Evolutionary conservation across 179 eudicot species (phyloP), one percentile per base, ranked within the genome.

Genomic region (Patellifolia procumbens): DNA sequence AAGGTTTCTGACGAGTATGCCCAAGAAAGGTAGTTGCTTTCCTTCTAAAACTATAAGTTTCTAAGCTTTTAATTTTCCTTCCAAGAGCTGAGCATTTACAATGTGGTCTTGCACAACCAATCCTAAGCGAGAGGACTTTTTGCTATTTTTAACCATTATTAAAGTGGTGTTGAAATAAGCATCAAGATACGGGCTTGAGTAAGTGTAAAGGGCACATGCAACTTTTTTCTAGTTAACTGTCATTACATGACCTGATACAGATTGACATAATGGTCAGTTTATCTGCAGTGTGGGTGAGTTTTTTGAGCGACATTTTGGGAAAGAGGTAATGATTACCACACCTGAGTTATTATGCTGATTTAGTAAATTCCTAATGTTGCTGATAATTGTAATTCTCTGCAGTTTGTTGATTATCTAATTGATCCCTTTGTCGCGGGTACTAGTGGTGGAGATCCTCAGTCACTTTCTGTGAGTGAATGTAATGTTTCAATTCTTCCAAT

Each of bases 341-440:
- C 28, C 32, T 45, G 68, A n/a, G 53, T 71, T 45, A 35, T 70
- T 68, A 61, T 20, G 32, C 39, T 49, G 49, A 26, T 45, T 43
- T 28, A 39, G 20, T 31, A 48, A 15, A 49, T 65, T 28, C 74
- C 13, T 43, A 68, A 74, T 37, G 70, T 63, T 70, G 67, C 62
- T 62, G 15, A 70, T 65, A 76, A 31, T 32, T 63, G 43, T 74
- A 60, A 68, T 62, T 70, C 12, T 46, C 5, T 74, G 72, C 68
- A 94, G 98, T 91, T 92, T 80, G 98, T 92, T 80, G 98, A 94
- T 79, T 87, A 91, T 86, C 85, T 92, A 60, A 86, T 94, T 81
- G 97, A 94, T 77, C 98, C 98, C 73, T 88, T 94, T 83, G 89
- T 94, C 79, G 97, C 97, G 53, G 98, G 98, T 68, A 90, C 93